Evolutionary conservation across 1,284 basidiomycete species (phyloP).

Genomic region (Leccinum subfulvum): DNA sequence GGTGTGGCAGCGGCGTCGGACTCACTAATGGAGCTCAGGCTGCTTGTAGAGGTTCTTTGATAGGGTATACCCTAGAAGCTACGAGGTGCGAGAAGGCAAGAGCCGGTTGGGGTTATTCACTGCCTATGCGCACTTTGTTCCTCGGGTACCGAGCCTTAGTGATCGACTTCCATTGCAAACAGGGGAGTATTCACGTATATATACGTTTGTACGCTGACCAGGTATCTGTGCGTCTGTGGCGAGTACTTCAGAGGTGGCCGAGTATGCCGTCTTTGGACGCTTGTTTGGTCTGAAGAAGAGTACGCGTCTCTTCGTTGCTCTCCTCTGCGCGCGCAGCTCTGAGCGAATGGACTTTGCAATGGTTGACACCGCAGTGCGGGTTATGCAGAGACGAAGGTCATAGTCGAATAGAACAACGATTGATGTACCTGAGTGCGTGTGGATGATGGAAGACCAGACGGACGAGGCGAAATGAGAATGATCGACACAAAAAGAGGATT

Average conservation of each 20-base stretch:
- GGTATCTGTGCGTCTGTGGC: slow-evolving; percentile 34
- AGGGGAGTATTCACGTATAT: slow-evolving; percentile 68
- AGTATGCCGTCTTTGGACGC: slow-evolving; percentile 33
- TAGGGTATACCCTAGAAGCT: too few relatives aligned
- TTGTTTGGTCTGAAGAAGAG: slow-evolving; percentile 61
- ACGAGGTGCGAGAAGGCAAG: neutral
- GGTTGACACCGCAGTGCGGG: slow-evolving; percentile 84
- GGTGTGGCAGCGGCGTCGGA: too few relatives aligned
- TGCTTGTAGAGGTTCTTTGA: too few relatives aligned
- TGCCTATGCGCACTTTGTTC: slow-evolving; percentile 94
- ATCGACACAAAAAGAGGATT: too few relatives aligned
- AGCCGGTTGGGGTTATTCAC: slow-evolving; percentile 45
- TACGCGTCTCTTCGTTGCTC: slow-evolving; percentile 51
- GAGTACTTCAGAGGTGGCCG: too few relatives aligned
- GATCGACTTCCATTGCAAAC: slow-evolving; percentile 64
- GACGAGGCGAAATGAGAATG: too few relatives aligned
- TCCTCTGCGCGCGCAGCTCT: slow-evolving; percentile 69
- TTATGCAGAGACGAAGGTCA: slow-evolving; percentile 75
- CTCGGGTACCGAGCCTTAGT: slow-evolving; percentile 70
- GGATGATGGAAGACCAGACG: too few relatives aligned
- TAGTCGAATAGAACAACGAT: slow-evolving; percentile 49
- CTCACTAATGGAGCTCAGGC: too few relatives aligned
- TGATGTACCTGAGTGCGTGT: too few relatives aligned
- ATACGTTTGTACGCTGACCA: slow-evolving; percentile 69
- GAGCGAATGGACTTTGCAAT: slow-evolving; percentile 82